Conservation (phyloP, 2,329 filamentous ascomycete species). For the Chrysosporium keratinophilum region DNA sequence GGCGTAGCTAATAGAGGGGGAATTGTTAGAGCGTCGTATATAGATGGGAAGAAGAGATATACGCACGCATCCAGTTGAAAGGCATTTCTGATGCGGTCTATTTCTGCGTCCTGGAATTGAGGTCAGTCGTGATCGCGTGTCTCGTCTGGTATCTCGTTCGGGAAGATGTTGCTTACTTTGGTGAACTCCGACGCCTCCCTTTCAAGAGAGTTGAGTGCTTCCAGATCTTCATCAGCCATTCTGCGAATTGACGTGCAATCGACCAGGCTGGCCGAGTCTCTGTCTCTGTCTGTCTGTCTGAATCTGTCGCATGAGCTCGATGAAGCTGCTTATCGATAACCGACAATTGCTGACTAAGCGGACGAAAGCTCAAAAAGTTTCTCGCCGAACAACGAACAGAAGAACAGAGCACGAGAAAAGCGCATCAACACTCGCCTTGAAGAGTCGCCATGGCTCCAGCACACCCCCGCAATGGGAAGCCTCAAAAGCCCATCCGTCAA, state of each 20-base stretch:
- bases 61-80: slow-evolving; percentile 66
- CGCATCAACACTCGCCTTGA: neutral
- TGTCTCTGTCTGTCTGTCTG: neutral
- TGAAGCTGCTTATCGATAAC: slow-evolving; percentile 6
- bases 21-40: neutral
- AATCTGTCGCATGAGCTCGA: neutral
- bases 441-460: slow-evolving; percentile 27
- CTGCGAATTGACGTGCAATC: neutral
- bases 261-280: neutral
- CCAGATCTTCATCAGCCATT: slow-evolving; percentile 38
- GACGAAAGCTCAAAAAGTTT: neutral
- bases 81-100: slow-evolving; percentile 82
- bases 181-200: slow-evolving; percentile 80
- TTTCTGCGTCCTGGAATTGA: slow-evolving; percentile 67
- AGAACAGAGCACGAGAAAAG: neutral
- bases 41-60: neutral
- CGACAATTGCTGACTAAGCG: slow-evolving; percentile 5
- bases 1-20: slow-evolving; percentile 54
- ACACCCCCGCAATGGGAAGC: slow-evolving; percentile 22
- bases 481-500: slow-evolving; percentile 21
- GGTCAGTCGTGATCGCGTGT: neutral
- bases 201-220: slow-evolving; percentile 70
- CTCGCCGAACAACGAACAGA: neutral
- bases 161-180: slow-evolving; percentile 50
- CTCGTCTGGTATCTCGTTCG: neutral